Evolutionary conservation across 768 basidiomycete species (phyloP), one percentile per base, ranked within the genome.

Genomic region (Rhizopogon rudus): DNA sequence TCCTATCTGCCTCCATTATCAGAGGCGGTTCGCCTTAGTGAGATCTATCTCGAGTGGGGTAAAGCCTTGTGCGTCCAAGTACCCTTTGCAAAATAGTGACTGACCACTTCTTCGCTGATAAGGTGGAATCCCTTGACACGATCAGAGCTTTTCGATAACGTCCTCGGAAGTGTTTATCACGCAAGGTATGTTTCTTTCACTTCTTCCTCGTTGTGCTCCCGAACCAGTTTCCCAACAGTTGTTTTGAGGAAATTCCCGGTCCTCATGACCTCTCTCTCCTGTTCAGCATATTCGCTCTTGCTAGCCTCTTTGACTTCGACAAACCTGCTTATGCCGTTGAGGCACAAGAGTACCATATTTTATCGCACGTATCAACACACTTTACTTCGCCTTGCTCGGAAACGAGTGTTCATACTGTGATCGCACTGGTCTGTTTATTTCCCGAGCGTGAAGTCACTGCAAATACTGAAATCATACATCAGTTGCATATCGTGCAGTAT

Each of bases 251-350:
- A 6, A 59, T 76, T 44, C 64, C 72, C 7, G 68, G 66, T n/a
- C 69, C 77, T n/a, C 83, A 88, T 55, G 68, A 77, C 1, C 70
- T 88, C 14, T 75, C 86, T 0, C 74, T 90, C 28, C 73, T 91
- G 17, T 87, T 84, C 63, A 77, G 79, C 42, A 66, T 89, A 12
- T 83, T 91, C 58, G 81, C 87, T 5, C 75, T 91, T 25, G 87
- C 80, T 0, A 70, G 77, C 0, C 72, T 88, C n/a, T 83, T 87
- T 58, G 84, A 87, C 62, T 73, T 76, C 5, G 63, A 70, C 46
- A 65, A 67, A 6, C 75, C 76, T 1, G 71, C 82, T 40, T 80
- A 78, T 60, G 73, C 78, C 6, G 63, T 77, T 13, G 78, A 83
- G 52, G 79, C 86, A 7, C 74, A 81, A 40, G 83, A 86, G 50